Conservation (phyloP, 1,139 yeast species). For the Zygoascus hellenicus region DNA sequence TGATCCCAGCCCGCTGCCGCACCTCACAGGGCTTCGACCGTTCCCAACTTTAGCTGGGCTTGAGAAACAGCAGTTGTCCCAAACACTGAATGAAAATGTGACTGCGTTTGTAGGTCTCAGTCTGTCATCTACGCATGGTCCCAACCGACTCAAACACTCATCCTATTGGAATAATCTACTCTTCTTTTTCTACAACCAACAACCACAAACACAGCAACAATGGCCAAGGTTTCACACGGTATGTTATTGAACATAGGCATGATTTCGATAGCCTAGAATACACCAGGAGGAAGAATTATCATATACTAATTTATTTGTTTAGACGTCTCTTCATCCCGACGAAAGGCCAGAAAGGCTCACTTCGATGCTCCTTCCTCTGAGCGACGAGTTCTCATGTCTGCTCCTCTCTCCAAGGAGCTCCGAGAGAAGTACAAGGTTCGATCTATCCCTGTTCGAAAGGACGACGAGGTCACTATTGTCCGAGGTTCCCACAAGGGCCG, state of each 20-base stretch:
- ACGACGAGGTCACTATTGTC: slow-evolving; percentile 91
- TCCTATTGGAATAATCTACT: not conserved
- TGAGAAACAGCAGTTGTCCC: too few relatives aligned
- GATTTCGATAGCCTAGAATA: not conserved
- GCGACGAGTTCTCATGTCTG: slow-evolving; percentile 94
- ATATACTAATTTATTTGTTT: slow-evolving; percentile 2
- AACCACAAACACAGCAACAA: slow-evolving; percentile 20
- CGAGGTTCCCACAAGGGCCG: slow-evolving; percentile 99
- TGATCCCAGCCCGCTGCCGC: too few relatives aligned
- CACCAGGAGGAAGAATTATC: not conserved
- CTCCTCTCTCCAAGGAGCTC: slow-evolving; percentile 99
- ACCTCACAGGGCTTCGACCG: too few relatives aligned
- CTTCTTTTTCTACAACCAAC: slow-evolving; percentile 8
- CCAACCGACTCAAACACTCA: slow-evolving; percentile 7
- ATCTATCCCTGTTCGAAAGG: slow-evolving; percentile 97
- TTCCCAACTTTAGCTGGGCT: too few relatives aligned
- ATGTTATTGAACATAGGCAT: slow-evolving; percentile 16
- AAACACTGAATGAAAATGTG: slow-evolving; percentile 2
- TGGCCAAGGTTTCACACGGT: slow-evolving; percentile 35
- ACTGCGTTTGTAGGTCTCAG: slow-evolving; percentile 9
- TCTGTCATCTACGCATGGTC: not conserved
- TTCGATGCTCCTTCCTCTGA: slow-evolving; percentile 96
- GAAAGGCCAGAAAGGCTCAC: slow-evolving; percentile 99
- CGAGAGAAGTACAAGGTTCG: slow-evolving; percentile 95
- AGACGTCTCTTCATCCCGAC: slow-evolving; percentile 98